A percentile compares a stretch with the other conserved stretches of the same genome.
phyloP scores from a whole-genome alignment of 1,284 basidiomycete species.

The Athelia sp. region DNA sequence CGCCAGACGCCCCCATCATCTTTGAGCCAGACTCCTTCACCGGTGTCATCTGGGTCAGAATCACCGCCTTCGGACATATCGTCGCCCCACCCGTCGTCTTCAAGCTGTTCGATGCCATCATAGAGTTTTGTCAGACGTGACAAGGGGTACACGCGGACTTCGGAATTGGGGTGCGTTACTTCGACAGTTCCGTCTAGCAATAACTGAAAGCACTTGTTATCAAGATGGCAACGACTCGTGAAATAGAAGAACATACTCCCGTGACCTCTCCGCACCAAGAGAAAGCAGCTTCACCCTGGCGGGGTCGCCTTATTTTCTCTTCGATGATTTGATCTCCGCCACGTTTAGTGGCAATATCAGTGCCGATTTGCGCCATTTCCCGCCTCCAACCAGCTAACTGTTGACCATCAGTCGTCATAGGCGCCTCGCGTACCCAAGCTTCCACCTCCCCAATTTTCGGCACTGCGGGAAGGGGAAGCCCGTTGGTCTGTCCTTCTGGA shows the following conservation, averaged over 20 bases:
- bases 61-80: conserved; percentile 35
- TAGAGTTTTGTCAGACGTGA: conserved; percentile 67
- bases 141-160: conserved; percentile 46
- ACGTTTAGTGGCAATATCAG: conserved; percentile 46
- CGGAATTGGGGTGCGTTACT: conserved; percentile 56
- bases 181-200: conserved; percentile 64
- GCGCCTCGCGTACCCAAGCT: conserved; percentile 64
- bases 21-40: conserved; percentile 15
- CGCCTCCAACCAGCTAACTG: conserved; percentile 63
- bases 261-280: conserved; percentile 80
- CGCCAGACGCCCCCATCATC: conserved; percentile 45
- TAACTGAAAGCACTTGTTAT: conserved; percentile 39
- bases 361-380: conserved; percentile 62
- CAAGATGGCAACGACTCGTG: conserved; percentile 3
- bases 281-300: conserved; percentile 37
- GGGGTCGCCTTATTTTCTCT: conserved; percentile 39
- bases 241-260: conserved; percentile 40
- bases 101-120: conserved; percentile 73
- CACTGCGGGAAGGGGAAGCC: conserved; percentile 57
- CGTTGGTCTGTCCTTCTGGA: conserved; percentile 59
- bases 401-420: conserved; percentile 39
- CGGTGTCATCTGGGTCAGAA: conserved; percentile 17
- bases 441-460: conserved; percentile 80
- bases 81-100: conserved; percentile 63
- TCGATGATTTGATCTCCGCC: conserved; percentile 34